Evolutionary conservation across 345 rosid species (phyloP), one percentile per base, ranked within the genome.

Genomic region (Triadica sebifera): DNA sequence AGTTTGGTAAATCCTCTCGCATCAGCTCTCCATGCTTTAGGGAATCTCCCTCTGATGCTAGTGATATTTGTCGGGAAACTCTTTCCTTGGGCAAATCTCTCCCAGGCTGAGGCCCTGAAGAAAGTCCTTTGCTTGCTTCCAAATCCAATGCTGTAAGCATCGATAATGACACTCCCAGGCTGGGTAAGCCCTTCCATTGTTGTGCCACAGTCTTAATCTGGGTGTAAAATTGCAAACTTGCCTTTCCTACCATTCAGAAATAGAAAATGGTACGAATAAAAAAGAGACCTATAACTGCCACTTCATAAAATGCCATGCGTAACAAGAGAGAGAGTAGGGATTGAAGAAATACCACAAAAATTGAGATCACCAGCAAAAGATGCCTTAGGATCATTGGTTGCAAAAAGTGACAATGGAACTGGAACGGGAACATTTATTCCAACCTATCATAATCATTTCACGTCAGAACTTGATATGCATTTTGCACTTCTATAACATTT

Each of bases 401-500:
- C 67, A 65, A 77, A 75, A 49, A 77, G 70, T 22, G 82, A 78
- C 64, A 65, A 63, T 39, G 79, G 77, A 76, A 85, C 67, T 4
- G 87, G 85, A 74, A 79, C 81, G 46, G 85, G 80, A 70, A 84
- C 81, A 65, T 84, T 84, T 67, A 84, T 80, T 65, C 87, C 87
- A 72, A 84, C 82, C 87, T 84, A 69, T 25, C 72, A 67, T 22
- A 62, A 38, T 11, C 52, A 70, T 17, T 71, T 74, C 58, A 47
- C 12, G 74, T 79, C 59, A 76, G 70, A 61, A 62, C 58, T 38
- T 34, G 34, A 41, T 63, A 51, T 46, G 47, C 45, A 43, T 3
- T 57, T 64, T 65, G 16, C 5, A 19, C 19, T 49, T 38, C 4
- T 45, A 29, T 29, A 29, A 29, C 34, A 29, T 29, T 2, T 29